Base-by-base conservation (phyloP, 257 asterid species). In the Haberlea rhodopensis region DNA sequence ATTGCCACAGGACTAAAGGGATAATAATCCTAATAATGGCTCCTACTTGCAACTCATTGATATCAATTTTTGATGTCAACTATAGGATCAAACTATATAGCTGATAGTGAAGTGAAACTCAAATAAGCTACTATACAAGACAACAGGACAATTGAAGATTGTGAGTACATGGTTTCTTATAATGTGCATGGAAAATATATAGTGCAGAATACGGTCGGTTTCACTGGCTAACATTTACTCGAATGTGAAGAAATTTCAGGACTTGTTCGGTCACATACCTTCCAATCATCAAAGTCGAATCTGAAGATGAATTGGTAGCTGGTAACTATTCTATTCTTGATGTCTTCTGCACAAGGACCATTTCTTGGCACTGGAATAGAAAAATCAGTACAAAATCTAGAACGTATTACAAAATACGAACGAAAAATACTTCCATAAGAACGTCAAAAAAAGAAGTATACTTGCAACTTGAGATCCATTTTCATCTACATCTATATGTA, bases 211-310 rank as follows among this genome's bases (percentile, higher is more conserved):
- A n/a, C n/a, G n/a, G n/a, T n/a, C n/a, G n/a, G n/a, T n/a, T n/a
- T n/a, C n/a, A 1, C 9, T 8, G 0, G 8, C 8, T 46, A 62
- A 43, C 25, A 46, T 25, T 18, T 40, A n/a, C 67, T 62, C 40
- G 23, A 20, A 25, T 45, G 5, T 7, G 37, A 23, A 3, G 31
- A 63, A 37, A 16, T 1, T n/a, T 58, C 45, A 29, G 28, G 29
- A 31, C 15, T 49, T 26, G 9, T 16, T 6, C 53, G 8, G n/a
- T 19, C 13, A 15, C 1, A 2, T 74, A 87, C 91, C 91, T 77
- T 53, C 91, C 91, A 87, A 63, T 84, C 91, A 27, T 34, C 11
- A 37, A 78, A 84, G 62, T 82, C 91, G 1, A 76, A 70, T 71
- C 87, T 73, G 77, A 78, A 79, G 52, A 83, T 55, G 52, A 80